Evolutionary conservation across 495 filamentous ascomycete genomes (phyloP), one percentile per base, ranked within the genome.

Genomic region (Bathelium albidoporum): DNA sequence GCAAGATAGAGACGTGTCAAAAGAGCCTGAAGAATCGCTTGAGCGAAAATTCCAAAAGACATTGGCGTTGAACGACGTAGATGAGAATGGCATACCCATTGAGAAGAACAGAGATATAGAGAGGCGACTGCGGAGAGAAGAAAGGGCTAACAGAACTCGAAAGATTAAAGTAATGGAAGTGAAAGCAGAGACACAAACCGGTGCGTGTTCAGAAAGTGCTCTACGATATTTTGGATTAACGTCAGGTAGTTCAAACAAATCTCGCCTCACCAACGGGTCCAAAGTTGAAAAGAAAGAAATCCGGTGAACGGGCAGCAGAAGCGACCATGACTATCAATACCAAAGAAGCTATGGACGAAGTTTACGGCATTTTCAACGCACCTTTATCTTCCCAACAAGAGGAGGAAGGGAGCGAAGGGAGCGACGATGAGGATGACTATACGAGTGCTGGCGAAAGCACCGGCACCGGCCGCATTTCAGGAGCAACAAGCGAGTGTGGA

Each of bases 321-420:
- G 89, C 91, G 29, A 98, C 94, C 1, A 97, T 98, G 92, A 98
- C 94, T 1, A 82, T 98, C 66, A 89, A 97, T 70, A 98, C 94
- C 20, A 89, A 85, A 59, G 93, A 92, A 60, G 94, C 94, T 1
- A 96, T 91, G 58, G 92, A 97, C 70, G 95, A 97, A 66, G 97
- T 98, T 58, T 95, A 97, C 73, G 90, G 89, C 64, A 86, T 98
- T 44, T 97, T 98, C 76, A 97, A 94, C 69, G 90, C 95, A 55
- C 93, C 95, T 9, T 73, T 96, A 53, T 84, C 89, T 68, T 77
- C 78, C 16, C 68, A 67, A 2, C 66, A 68, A 34, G 71, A 77
- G 20, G 73, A 70, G 26, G 58, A 58, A 11, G 72, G 80, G 12
- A 72, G 70, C 36, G 78, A 73, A 41, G 75, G 74, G 34, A 80